Percentiles rank a stretch among this genome's conserved stretches.
These are phyloP conservation scores for Tylopilus balloui DNA, from an alignment of 768 basidiomycete genomes.

Conservation along the genomic window DNA sequence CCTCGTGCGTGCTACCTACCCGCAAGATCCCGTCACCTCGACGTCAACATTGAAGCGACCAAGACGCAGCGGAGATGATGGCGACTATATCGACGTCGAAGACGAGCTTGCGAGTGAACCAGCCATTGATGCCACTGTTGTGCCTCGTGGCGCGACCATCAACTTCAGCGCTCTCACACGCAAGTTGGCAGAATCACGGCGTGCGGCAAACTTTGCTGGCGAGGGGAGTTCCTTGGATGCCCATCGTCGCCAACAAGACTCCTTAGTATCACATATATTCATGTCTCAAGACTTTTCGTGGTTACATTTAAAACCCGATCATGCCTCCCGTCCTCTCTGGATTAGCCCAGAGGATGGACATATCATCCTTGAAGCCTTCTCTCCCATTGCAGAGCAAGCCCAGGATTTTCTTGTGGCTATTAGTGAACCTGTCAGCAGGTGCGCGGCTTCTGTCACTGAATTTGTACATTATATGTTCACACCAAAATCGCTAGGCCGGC, in stretches of 20 bases:
- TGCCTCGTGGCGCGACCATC: conserved; percentile 75
- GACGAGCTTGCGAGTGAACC: conserved; percentile 45
- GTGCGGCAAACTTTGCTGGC: conserved; percentile 34
- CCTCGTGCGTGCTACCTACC: neutral
- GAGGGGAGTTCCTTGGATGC: conserved; percentile 53
- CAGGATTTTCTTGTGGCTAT: conserved; percentile 98
- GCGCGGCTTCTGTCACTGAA: conserved; percentile 32
- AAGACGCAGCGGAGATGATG: conserved; percentile 44
- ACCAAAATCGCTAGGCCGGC: conserved; percentile 61
- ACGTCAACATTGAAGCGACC: conserved; percentile 36
- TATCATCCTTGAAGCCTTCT: conserved; percentile 97
- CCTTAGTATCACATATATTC: conserved; percentile 77
- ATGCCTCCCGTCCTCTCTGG: conserved; percentile 90
- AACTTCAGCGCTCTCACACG: conserved; percentile 82
- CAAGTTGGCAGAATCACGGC: conserved; percentile 64
- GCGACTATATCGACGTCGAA: conserved; percentile 57
- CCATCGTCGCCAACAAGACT: conserved; percentile 71
- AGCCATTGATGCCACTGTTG: conserved; percentile 36
- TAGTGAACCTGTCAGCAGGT: conserved; percentile 98
- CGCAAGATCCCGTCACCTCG: conserved; percentile 19
- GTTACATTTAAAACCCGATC: conserved; percentile 86
- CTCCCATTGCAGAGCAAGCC: conserved; percentile 95
- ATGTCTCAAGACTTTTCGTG: conserved; percentile 83
- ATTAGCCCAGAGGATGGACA: conserved; percentile 89
- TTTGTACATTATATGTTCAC: conserved; percentile 29